Percentiles rank a stretch among this genome's conserved stretches.
These are phyloP conservation scores for Phialemonium atrogriseum DNA, from an alignment of 2,329 filamentous ascomycete genomes.

Conservation along the genomic window DNA sequence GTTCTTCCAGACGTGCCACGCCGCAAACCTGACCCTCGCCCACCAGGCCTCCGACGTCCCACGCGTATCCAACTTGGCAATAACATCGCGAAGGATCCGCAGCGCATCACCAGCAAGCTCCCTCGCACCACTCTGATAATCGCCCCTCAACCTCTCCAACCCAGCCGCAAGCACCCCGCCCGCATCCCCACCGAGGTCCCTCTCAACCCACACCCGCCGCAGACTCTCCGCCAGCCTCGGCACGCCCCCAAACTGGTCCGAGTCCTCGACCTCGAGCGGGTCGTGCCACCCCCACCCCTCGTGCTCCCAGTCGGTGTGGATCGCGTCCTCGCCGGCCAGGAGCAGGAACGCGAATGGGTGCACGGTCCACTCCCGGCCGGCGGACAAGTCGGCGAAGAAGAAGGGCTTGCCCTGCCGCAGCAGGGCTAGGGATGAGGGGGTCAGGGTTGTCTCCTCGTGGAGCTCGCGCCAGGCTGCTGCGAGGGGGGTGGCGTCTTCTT, in stretches of 20 bases:
- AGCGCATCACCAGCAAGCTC: constrained; percentile 49
- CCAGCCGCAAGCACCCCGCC: constrained; percentile 35
- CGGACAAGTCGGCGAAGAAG: constrained; percentile 41
- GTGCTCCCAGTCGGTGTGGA: constrained; percentile 56
- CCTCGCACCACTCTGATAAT: constrained; percentile 51
- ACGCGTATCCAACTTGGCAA: constrained; percentile 22
- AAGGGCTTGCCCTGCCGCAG: constrained; percentile 52
- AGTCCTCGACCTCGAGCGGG: constrained; percentile 38
- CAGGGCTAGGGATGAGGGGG: constrained; percentile 34
- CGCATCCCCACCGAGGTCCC: constrained; percentile 36
- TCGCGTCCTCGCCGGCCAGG: constrained; percentile 34
- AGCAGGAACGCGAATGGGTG: constrained; percentile 54
- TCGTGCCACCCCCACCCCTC: constrained; percentile 49
- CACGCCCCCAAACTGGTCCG: constrained; percentile 41
- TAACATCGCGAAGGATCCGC: constrained; percentile 36
- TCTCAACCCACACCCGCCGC: constrained; percentile 50
- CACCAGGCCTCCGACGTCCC: constrained; percentile 38
- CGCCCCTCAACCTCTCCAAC: constrained; percentile 39
- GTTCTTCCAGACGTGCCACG: constrained; percentile 58
- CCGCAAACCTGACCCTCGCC: constrained; percentile 43
- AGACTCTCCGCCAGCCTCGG: constrained; percentile 50
- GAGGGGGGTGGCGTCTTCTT: constrained; percentile 40
- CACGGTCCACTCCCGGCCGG: constrained; percentile 53
- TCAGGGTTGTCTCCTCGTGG: constrained; percentile 52
- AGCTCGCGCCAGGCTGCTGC: constrained; percentile 55